Percentiles rank a stretch among this genome's conserved stretches.
These are phyloP conservation scores for Phalaenopsis hybrid DNA, from an alignment of 116 monocot genomes.

Conservation along the genomic window DNA sequence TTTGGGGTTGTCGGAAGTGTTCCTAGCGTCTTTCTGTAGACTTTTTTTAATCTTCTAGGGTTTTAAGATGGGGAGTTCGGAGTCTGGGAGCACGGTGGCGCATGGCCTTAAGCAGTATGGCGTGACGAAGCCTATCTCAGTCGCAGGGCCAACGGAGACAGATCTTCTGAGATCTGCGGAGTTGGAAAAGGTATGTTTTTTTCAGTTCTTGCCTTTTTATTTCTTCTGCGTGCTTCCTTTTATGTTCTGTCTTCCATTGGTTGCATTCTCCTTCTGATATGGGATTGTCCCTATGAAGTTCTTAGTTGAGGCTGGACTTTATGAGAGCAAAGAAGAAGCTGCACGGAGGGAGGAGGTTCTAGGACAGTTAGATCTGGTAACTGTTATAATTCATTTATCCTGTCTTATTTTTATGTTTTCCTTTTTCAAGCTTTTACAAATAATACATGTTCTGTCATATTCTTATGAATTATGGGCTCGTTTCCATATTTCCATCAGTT, in stretches of 20 bases:
- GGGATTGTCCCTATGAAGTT: conserved; percentile 27
- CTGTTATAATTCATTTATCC: not conserved
- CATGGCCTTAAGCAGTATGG: conserved; percentile 24
- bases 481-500: not conserved
- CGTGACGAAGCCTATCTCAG: conserved; percentile 40
- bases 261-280: not conserved
- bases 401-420: not conserved
- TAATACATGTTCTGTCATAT: not conserved
- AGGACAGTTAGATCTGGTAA: conserved; percentile 61
- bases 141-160: conserved; percentile 28
- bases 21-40: not conserved
- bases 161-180: conserved; percentile 38
- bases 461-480: not conserved
- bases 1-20: not conserved
- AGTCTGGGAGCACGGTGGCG: conserved; percentile 1
- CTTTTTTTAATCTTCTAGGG: not conserved
- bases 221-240: not conserved
- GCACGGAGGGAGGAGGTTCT: conserved; percentile 70
- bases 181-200: conserved; percentile 33
- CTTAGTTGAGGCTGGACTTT: conserved; percentile 69
- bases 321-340: conserved; percentile 74
- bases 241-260: not conserved
- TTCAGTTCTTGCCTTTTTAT: not conserved
- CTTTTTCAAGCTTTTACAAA: not conserved
- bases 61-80: conserved; percentile 20